Evolutionary conservation across 106 monocot species (phyloP).

Genomic region (Alisma plantagoaquatica): DNA sequence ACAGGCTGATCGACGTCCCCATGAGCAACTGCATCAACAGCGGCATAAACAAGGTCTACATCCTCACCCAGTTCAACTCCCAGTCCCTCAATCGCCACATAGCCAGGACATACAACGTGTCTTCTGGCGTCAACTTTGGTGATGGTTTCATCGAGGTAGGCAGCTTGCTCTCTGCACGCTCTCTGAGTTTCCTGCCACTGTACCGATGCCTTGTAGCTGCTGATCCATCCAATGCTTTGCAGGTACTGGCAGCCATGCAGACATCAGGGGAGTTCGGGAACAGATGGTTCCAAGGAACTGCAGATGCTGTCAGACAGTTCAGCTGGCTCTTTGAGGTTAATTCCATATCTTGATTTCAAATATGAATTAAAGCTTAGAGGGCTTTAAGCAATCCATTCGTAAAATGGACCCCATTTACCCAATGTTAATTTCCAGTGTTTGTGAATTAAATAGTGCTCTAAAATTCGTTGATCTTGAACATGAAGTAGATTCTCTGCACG

Average conservation of each 20-base stretch:
- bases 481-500: no score
- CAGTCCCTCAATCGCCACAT: constrained; percentile 58
- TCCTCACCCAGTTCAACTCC: constrained; percentile 67
- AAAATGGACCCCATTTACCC: no score
- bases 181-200: no score
- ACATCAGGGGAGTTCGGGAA: constrained; percentile 69
- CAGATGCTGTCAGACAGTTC: constrained; percentile 79
- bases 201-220: no score
- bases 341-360: no score
- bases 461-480: no score
- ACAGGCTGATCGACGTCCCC: constrained; percentile 70
- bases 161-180: neutral
- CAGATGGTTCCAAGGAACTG: constrained; percentile 78
- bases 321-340: constrained; percentile 85
- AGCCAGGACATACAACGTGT: constrained; percentile 53
- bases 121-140: constrained; percentile 45
- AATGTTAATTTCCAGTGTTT: no score
- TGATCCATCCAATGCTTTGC: no score
- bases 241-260: constrained; percentile 81
- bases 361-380: no score
- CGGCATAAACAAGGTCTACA: constrained; percentile 55
- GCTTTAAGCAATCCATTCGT: no score
- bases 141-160: constrained; percentile 59
- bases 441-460: no score
- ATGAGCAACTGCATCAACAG: no score